Percentiles rank a stretch among this genome's conserved stretches.
Conservation (phyloP, 768 basidiomycete species). For the Asterophora parasitica region DNA sequence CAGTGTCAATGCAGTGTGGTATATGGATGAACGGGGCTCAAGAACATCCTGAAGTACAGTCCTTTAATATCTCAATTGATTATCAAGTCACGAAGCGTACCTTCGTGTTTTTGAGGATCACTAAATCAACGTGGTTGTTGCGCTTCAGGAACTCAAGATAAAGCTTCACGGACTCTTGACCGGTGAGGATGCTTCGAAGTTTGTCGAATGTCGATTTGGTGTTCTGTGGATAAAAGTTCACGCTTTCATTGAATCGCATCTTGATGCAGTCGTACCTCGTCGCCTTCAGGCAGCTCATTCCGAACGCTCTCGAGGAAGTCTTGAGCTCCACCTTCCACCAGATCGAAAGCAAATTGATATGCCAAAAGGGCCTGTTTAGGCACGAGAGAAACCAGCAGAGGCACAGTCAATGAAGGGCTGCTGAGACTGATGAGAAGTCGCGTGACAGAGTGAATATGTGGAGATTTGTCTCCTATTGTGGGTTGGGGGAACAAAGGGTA, state of each 20-base stretch:
- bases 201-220: conserved; percentile 66
- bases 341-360: conserved; percentile 94
- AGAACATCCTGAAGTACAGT: conserved; percentile 62
- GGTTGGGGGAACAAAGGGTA: conserved; percentile 85
- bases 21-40: conserved; percentile 93
- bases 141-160: conserved; percentile 94
- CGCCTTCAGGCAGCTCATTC: conserved; percentile 61
- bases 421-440: conserved; percentile 88
- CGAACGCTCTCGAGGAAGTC: conserved; percentile 83
- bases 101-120: conserved; percentile 91
- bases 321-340: conserved; percentile 90
- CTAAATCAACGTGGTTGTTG: conserved; percentile 88
- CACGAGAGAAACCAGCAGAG: conserved; percentile 68
- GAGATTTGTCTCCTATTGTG: conserved; percentile 64
- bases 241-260: not conserved
- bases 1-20: conserved; percentile 93
- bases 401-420: conserved; percentile 71
- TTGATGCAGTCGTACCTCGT: conserved; percentile 40
- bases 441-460: conserved; percentile 76
- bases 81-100: conserved; percentile 31
- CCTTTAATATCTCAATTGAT: conserved; percentile 2
- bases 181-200: conserved; percentile 78
- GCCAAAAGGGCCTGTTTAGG: conserved; percentile 71
- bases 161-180: conserved; percentile 87
- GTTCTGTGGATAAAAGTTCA: conserved; percentile 32